These are phyloP conservation scores for Fusarium devonianum DNA, from an alignment of 2,329 filamentous ascomycete genomes.

Conservation along the genomic window DNA sequence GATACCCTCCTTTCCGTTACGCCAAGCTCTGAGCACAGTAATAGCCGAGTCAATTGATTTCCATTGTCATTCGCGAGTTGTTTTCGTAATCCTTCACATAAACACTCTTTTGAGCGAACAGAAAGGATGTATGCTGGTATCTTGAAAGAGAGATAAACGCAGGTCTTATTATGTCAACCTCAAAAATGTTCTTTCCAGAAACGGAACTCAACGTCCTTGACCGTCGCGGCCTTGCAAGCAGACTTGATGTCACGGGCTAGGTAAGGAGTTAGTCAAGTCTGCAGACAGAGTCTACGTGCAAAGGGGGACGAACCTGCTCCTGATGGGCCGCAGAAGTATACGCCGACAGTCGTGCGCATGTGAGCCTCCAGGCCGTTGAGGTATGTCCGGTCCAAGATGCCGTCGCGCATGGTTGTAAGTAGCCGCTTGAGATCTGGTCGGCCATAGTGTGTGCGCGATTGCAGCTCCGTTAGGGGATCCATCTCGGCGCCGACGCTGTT, in stretches of 20 bases:
- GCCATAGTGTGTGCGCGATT: slow-evolving; percentile 90
- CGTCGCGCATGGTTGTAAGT: slow-evolving; percentile 84
- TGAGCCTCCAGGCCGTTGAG: slow-evolving; percentile 80
- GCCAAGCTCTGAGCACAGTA: not conserved
- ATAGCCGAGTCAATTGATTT: too few species aligned
- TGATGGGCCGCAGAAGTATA: slow-evolving; percentile 97
- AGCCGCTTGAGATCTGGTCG: slow-evolving; percentile 86
- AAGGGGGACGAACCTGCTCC: slow-evolving; percentile 54
- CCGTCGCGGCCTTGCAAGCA: slow-evolving; percentile 76
- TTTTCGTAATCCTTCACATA: not conserved
- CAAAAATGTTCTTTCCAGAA: slow-evolving; percentile 99
- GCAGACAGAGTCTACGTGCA: too few species aligned
- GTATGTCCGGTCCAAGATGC: slow-evolving; percentile 85
- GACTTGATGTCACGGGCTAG: slow-evolving; percentile 83
- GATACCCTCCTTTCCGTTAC: not conserved
- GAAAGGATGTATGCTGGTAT: slow-evolving; percentile 33
- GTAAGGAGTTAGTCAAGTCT: slow-evolving; percentile 45
- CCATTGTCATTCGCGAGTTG: not conserved
- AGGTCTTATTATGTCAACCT: slow-evolving; percentile 15
- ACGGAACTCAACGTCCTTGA: slow-evolving; percentile 84
- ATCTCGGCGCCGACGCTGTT: slow-evolving; percentile 89
- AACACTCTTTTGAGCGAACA: slow-evolving; percentile 6
- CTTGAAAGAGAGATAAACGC: slow-evolving; percentile 31
- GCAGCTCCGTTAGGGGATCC: slow-evolving; percentile 92
- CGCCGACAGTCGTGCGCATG: slow-evolving; percentile 84